phyloP scores from a whole-genome alignment of 768 basidiomycete genomes.

The Baorangia bicolor region DNA sequence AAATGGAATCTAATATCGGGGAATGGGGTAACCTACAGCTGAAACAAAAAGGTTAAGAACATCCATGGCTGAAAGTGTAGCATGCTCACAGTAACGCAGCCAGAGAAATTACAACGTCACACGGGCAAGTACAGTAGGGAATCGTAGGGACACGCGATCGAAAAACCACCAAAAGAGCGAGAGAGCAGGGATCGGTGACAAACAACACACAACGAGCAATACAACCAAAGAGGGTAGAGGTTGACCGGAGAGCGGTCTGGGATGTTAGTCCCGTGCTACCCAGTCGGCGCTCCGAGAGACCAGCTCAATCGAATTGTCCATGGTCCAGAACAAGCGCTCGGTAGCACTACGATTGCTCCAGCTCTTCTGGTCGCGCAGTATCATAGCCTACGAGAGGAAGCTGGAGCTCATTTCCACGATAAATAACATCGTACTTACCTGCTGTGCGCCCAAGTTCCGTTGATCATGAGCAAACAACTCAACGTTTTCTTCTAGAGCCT shows the following conservation, averaged over 20 bases:
- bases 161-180: constrained; percentile 10
- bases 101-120: constrained; percentile 24
- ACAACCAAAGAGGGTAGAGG: neutral
- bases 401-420: neutral
- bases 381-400: constrained; percentile 70
- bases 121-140: constrained; percentile 20
- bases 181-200: neutral
- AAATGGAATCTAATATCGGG: constrained; percentile 12
- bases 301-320: constrained; percentile 87
- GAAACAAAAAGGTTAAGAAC: constrained; percentile 15
- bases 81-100: constrained; percentile 13
- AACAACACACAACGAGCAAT: constrained; percentile 12
- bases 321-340: constrained; percentile 90
- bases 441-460: constrained; percentile 95
- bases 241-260: neutral
- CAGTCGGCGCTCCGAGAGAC: constrained; percentile 84
- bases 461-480: constrained; percentile 92
- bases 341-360: constrained; percentile 92
- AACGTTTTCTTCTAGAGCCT: constrained; percentile 88
- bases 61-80: constrained; percentile 5
- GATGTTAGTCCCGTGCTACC: constrained; percentile 65
- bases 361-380: constrained; percentile 91
- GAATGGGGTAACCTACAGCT: constrained; percentile 21
- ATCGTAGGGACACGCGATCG: neutral
- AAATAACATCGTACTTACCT: constrained; percentile 50